Evolutionary conservation across 2,329 filamentous ascomycete species (phyloP).

Genomic region (Verticillium albo-atrum): DNA sequence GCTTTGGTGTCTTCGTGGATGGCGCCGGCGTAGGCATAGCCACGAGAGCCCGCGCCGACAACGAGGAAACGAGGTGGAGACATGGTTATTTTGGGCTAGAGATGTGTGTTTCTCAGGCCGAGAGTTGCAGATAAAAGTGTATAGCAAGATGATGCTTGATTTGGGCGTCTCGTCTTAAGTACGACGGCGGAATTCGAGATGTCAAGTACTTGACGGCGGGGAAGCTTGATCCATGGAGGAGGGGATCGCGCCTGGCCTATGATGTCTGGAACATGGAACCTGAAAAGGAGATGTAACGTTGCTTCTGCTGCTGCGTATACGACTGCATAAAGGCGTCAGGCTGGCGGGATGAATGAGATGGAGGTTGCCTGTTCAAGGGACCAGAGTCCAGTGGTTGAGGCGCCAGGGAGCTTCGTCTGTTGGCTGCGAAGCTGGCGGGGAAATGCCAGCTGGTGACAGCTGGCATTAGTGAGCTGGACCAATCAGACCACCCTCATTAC

Average conservation of each 20-base stretch:
- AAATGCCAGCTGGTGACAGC: no score
- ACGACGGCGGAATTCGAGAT: background rate
- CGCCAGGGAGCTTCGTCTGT: no score
- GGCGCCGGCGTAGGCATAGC: conserved; percentile 67
- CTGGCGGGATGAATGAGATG: background rate
- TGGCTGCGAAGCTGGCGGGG: no score
- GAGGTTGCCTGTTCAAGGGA: background rate
- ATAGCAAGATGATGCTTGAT: background rate
- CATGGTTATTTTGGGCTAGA: background rate
- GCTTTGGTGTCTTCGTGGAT: conserved; percentile 62
- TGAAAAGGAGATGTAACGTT: background rate
- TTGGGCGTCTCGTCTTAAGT: background rate
- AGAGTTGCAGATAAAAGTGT: background rate
- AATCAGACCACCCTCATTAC: no score
- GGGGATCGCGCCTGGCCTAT: no score
- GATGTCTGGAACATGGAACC: no score
- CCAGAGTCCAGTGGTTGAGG: background rate
- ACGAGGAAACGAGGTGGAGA: conserved; percentile 65
- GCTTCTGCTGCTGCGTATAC: background rate
- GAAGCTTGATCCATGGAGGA: background rate
- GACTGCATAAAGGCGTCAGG: background rate
- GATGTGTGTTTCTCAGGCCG: background rate
- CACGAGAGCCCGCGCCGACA: conserved; percentile 78
- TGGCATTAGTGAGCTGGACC: no score
- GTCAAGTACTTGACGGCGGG: background rate